Conservation (phyloP, 495 filamentous ascomycete genomes). For the Aspergillus wentii region DNA sequence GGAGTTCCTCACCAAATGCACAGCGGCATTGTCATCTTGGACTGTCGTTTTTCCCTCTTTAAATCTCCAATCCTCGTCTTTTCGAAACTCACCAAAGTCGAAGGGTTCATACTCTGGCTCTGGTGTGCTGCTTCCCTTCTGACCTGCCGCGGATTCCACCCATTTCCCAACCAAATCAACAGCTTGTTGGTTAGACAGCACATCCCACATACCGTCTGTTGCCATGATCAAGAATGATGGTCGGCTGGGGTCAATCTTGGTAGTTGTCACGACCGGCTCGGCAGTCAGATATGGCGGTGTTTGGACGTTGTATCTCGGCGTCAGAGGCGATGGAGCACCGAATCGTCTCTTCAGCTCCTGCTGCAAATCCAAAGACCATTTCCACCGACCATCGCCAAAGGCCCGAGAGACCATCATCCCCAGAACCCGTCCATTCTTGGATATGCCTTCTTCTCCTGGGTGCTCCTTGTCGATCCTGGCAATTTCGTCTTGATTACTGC, state of each 20-base stretch:
- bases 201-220: slow-evolving; percentile 63
- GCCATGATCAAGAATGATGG: slow-evolving; percentile 60
- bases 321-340: slow-evolving; percentile 37
- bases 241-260: slow-evolving; percentile 37
- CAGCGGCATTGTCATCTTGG: slow-evolving; percentile 57
- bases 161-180: slow-evolving; percentile 54
- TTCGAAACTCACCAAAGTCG: slow-evolving; percentile 23
- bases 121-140: slow-evolving; percentile 7
- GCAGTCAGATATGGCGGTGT: slow-evolving; percentile 65
- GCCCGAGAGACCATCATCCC: slow-evolving; percentile 54
- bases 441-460: slow-evolving; percentile 50
- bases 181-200: slow-evolving; percentile 52
- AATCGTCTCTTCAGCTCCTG: slow-evolving; percentile 37
- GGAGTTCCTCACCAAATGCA: slow-evolving; percentile 57
- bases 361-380: slow-evolving; percentile 50
- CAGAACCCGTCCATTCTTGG: slow-evolving; percentile 51
- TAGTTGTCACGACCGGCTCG: slow-evolving; percentile 56
- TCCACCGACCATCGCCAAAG: slow-evolving; percentile 62
- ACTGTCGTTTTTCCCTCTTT: slow-evolving; percentile 39
- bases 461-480: slow-evolving; percentile 48
- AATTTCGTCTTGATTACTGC: slow-evolving; percentile 47
- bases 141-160: slow-evolving; percentile 31
- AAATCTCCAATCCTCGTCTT: slow-evolving; percentile 16
- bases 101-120: slow-evolving; percentile 16
- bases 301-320: slow-evolving; percentile 25